Conservation (phyloP, 1,284 basidiomycete species). For the Cronartium quercuum region DNA sequence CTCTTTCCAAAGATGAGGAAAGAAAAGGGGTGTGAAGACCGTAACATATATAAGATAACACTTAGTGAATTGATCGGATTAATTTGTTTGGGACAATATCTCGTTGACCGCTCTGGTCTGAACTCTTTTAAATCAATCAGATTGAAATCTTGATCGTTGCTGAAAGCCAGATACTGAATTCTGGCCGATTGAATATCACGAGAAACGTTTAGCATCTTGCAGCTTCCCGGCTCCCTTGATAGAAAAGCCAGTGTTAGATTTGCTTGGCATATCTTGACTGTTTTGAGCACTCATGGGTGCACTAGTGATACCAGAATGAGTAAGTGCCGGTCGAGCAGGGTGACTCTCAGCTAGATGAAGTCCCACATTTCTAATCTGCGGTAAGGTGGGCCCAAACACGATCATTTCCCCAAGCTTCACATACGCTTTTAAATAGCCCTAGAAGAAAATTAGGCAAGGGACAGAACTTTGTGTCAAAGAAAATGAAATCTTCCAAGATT, state of each 20-base stretch:
- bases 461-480: not conserved
- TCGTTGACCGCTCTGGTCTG: too few relatives aligned
- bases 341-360: slow-evolving; percentile 18
- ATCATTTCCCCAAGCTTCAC: slow-evolving; percentile 35
- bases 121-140: too few relatives aligned
- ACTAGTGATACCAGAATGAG: slow-evolving; percentile 2
- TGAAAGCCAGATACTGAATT: too few relatives aligned
- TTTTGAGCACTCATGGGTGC: not conserved
- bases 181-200: too few relatives aligned
- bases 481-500: not conserved
- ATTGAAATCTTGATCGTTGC: too few relatives aligned
- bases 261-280: not conserved
- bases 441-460: not conserved
- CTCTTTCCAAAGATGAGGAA: too few relatives aligned
- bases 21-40: too few relatives aligned
- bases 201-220: too few relatives aligned
- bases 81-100: too few relatives aligned
- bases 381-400: slow-evolving; percentile 24
- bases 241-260: not conserved
- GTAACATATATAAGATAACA: too few relatives aligned
- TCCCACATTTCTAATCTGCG: slow-evolving; percentile 19
- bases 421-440: slow-evolving; percentile 33
- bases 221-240: not conserved
- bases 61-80: too few relatives aligned
- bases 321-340: not conserved